Evolutionary conservation across 257 asterid genomes (phyloP), one percentile per base, ranked within the genome.

Genomic region (Solanum sparsipilum): DNA sequence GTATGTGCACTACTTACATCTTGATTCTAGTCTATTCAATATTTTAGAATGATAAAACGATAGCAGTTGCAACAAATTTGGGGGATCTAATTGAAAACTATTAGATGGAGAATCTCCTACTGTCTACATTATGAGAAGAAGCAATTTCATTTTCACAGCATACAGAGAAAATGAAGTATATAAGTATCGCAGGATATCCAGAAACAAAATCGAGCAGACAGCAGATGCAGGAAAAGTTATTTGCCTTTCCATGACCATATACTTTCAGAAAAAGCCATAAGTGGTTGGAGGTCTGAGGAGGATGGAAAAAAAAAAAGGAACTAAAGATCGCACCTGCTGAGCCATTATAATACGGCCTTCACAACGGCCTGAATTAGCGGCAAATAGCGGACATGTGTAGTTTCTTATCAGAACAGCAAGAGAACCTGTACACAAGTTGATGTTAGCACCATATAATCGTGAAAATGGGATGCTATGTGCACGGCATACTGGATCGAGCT

Each of bases 401-500:
- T 96, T 90, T 92, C 99, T 91, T 91, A 97, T 92, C 89, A 89
- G 95, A 90, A 92, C 98, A 90, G 90, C 92, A 84, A 97, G 98
- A 79, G 98, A 94, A 78, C 98, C 97, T 74, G 98, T 86, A 84
- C 88, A 93, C 94, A 97, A 88, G 83, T 67, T 89, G 86, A 97
- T 92, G 88, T 93, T 96, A 90, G 97, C 93, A 25, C 99, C 99
- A 93, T 97, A 97, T 84, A 97, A 94, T 86, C 96, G 95, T 65
- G 99, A 93, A 93, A 97, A 97, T 29, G 99, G 99, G 86, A 97
- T 94, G 87, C 91, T 93, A 90, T 90, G 96, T 87, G 95, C 98
- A 90, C 94, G 96, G 74, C 96, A 95, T 88, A 97, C 98, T 83
- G 99, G 99, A 92, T 97, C 99, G 87, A 97, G 99, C 94, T 93